Evolutionary conservation across 345 rosid genomes (phyloP), one percentile per base, ranked within the genome.

Genomic region (Aegle marmelos): DNA sequence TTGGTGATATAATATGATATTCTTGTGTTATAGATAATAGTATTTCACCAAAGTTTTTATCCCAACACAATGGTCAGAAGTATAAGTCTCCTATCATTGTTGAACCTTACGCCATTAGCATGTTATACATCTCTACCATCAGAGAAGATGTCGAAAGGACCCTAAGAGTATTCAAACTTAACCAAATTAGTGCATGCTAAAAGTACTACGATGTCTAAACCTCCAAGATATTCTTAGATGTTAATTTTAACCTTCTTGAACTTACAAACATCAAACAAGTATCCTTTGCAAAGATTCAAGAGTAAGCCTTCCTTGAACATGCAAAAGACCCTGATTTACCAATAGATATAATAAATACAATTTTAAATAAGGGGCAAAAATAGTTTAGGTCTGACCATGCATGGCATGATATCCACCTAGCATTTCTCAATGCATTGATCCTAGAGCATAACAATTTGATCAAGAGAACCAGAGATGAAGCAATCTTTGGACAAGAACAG

Each of bases 401-500:
- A 74, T 48, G 75, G 66, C 45, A 58, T 5, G 7, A 37, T 28
- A 80, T 48, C 74, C 68, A 92, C 98, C 95, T 94, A 97, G 84
- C 98, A 96, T 85, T 96, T 96, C 67, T 96, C 98, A 70, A 91
- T 92, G 36, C 97, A 87, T 80, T 96, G 99, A 89, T 96, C 99
- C 97, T 97, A 96, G 62, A 92, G 95, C 83, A 96, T 73, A 86
- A 94, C 97, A 82, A 98, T 91, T 59, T 97, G 90, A 86, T 96
- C 98, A 62, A 96, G 92, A 74, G 98, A 96, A 79, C 98, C 95
- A 22, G 95, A 96, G 77, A 94, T 87, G 78, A 95, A 92, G 83
- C 91, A 88, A 68, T 96, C 99, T 68, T 90, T 92, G 73, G 90
- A 88, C 79, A 97, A 82, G 79, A 93, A 92, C 84, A 96, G 79